Evolutionary conservation across 371 early-diverging fungal species (phyloP).

Genomic region (Dichotomocladium elegans): DNA sequence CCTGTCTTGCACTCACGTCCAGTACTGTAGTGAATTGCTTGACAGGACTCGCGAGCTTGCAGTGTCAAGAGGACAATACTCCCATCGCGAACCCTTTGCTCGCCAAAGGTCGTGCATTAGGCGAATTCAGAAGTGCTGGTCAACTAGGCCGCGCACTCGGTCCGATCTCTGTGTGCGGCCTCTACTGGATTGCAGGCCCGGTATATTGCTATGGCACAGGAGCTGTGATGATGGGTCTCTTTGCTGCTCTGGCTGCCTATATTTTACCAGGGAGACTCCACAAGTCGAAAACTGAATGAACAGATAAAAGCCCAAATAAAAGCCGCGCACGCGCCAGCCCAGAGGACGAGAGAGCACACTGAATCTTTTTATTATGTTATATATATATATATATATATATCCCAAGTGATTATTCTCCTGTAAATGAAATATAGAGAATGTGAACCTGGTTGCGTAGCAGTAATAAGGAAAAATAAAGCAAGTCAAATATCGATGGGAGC

Average conservation of each 20-base stretch:
- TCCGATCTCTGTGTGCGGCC: constrained; percentile 80
- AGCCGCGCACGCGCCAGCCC: no score
- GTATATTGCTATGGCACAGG: constrained; percentile 48
- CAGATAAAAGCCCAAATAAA: no score
- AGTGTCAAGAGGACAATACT: constrained; percentile 37
- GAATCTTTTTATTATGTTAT: not conserved
- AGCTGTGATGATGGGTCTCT: constrained; percentile 23
- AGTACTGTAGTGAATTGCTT: constrained; percentile 93
- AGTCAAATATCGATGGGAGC: no score
- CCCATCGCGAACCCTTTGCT: constrained; percentile 20
- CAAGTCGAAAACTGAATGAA: not conserved
- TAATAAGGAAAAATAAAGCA: no score
- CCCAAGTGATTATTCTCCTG: no score
- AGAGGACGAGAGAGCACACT: no score
- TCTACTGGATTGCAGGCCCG: constrained; percentile 88
- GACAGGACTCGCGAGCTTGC: constrained; percentile 71
- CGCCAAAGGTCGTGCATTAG: constrained; percentile 72
- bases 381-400: no score
- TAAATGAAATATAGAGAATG: no score
- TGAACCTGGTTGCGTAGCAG: no score
- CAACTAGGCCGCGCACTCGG: constrained; percentile 92
- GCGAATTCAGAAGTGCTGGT: constrained; percentile 84
- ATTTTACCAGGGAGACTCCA: no score
- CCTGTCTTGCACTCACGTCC: constrained; percentile 84
- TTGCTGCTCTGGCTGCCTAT: constrained; percentile 9